phyloP scores from a whole-genome alignment of 768 basidiomycete genomes.

The Psilocybe azurescens region DNA sequence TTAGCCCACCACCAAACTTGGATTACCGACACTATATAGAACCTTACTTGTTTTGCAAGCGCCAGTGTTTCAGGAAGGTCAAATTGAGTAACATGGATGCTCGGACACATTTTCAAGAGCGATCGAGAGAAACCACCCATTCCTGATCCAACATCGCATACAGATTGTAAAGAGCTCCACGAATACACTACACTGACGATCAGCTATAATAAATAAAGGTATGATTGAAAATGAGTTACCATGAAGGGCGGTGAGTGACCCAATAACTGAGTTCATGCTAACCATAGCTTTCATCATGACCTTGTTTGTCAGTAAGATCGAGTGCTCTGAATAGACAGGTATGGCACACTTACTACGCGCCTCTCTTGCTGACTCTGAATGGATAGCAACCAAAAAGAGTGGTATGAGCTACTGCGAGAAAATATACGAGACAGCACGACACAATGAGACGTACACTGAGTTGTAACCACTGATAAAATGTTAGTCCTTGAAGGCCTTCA shows the following conservation, averaged over 20 bases:
- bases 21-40: not conserved
- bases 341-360: no score
- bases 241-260: conserved; percentile 5
- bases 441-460: no score
- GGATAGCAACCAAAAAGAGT: no score
- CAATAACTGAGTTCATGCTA: conserved; percentile 1
- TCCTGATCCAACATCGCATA: conserved; percentile 21
- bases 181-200: conserved; percentile 9
- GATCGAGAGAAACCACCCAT: conserved; percentile 15
- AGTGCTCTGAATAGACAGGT: no score
- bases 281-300: conserved; percentile 6
- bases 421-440: no score
- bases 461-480: not conserved
- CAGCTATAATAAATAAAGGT: not conserved
- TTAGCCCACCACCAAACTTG: no score
- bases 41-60: conserved; percentile 10
- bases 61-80: conserved; percentile 17
- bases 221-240: conserved; percentile 4
- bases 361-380: no score
- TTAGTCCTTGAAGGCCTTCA: not conserved
- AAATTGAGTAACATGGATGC: conserved; percentile 8
- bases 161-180: conserved; percentile 10
- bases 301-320: not conserved
- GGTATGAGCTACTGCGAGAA: no score
- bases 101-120: conserved; percentile 4